Evolutionary conservation across 345 rosid species (phyloP), one percentile per base, ranked within the genome.

Genomic region (Melastoma malabathricum): DNA sequence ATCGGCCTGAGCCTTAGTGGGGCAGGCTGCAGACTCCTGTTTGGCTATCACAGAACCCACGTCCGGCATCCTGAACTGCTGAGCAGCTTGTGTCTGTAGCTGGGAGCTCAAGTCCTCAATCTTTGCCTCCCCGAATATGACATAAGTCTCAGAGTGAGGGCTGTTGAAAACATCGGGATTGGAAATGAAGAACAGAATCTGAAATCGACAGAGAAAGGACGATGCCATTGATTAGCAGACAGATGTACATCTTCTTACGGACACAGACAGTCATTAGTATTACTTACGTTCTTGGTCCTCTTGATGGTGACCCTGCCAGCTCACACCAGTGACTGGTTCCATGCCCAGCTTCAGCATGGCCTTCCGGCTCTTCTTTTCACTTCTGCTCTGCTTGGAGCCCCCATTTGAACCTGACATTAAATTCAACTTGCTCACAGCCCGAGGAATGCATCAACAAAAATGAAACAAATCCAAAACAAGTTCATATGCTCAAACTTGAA

Each of bases 71-170:
- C 80, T 74, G 66, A 86, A 86, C 60, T 84, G 94, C 66, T 84
- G 90, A 23, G 94, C 94, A 44, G 94, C 96, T 70, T 87, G 94
- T 23, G 83, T 69, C 71, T 81, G 94, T 64, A 87, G 76, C 77
- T 87, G 94, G 19, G 96, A 81, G 75, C 96, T 83, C 79, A 83
- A 63, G 61, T 87, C 90, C 69, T 87, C 96, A 31, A 87, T 79
- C 85, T 83, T 87, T 38, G 94, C 96, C 78, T 87, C 96, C 14
- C 87, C 94, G 19, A 87, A 83, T 65, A 83, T 79, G 63, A 87
- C 63, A 55, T 87, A 87, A 15, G 93, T 83, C 65, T 87, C 94
- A 1, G 94, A 84, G 66, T 83, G 75, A 3, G 90, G 87, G 72
- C 94, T 81, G 69, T 87, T 87, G 72, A 87, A 87, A 27, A 84